Conservation (phyloP, 306 rosid species). For the Vigna reflexopilosa region DNA sequence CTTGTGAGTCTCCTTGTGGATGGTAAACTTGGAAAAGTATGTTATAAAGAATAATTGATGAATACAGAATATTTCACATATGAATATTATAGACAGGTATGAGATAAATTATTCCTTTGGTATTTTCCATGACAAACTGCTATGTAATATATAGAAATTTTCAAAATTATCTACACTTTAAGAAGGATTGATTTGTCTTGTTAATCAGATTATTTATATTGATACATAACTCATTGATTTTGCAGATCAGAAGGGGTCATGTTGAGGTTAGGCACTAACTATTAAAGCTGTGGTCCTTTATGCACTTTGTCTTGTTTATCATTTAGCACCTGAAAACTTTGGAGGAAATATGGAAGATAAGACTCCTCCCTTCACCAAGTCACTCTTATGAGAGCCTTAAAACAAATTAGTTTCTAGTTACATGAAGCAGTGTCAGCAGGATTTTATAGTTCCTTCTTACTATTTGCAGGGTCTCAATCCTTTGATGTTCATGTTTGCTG, state of each 20-base stretch:
- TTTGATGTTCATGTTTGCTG: conserved; percentile 84
- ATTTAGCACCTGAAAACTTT: conserved; percentile 18
- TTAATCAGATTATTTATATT: conserved; percentile 33
- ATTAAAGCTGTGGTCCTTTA: conserved; percentile 27
- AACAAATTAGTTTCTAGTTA: conserved; percentile 30
- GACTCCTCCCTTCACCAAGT: conserved; percentile 33
- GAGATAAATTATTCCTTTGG: conserved; percentile 15
- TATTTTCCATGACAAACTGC: conserved; percentile 13
- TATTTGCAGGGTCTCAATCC: conserved; percentile 89
- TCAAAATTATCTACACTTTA: conserved; percentile 21
- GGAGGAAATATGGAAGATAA: conserved; percentile 22
- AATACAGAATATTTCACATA: neutral
- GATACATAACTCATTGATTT: conserved; percentile 47
- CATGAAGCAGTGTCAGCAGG: conserved; percentile 10
- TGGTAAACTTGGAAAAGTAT: conserved; percentile 22
- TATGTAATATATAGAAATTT: conserved; percentile 13
- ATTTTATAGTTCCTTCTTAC: conserved; percentile 35
- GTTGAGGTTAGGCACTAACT: conserved; percentile 66
- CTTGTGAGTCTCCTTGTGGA: conserved; percentile 24
- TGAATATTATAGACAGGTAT: neutral
- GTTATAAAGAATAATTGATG: conserved; percentile 22
- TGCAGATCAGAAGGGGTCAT: conserved; percentile 83
- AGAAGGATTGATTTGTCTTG: neutral
- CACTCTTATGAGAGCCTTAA: conserved; percentile 28
- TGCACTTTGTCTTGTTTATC: conserved; percentile 22